Conservation (phyloP, 495 filamentous ascomycete species). For the Penicillium angulare region DNA sequence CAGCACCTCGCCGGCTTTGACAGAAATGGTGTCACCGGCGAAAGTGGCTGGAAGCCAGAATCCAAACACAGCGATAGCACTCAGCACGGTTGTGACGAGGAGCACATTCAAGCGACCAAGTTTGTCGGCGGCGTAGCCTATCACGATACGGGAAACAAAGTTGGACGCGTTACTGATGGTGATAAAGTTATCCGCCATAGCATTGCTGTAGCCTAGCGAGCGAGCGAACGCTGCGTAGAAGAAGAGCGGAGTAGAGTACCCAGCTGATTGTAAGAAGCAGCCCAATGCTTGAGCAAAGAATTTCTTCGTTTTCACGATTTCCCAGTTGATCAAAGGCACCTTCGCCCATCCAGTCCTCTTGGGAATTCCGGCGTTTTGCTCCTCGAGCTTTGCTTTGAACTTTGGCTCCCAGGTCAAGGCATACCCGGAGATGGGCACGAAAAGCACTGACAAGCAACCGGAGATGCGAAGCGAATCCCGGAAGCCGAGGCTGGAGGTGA, state of each 20-base stretch:
- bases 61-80: conserved; percentile 43
- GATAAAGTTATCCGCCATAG: conserved; percentile 45
- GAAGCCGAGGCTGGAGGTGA: conserved; percentile 50
- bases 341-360: conserved; percentile 19
- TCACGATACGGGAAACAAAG: conserved; percentile 47
- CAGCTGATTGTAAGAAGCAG: conserved; percentile 42
- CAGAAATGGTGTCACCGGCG: conserved; percentile 18
- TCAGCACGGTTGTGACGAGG: conserved; percentile 45
- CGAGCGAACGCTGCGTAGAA: conserved; percentile 44
- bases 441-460: conserved; percentile 41
- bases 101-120: conserved; percentile 56
- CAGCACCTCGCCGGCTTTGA: conserved; percentile 27
- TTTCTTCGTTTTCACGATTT: conserved; percentile 33
- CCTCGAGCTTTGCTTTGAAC: conserved; percentile 31
- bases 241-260: conserved; percentile 42
- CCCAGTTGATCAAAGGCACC: conserved; percentile 37
- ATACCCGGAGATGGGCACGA: conserved; percentile 46
- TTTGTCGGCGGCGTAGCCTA: conserved; percentile 48
- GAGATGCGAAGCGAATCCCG: conserved; percentile 52
- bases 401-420: conserved; percentile 43
- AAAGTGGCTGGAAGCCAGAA: conserved; percentile 48
- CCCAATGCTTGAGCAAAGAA: conserved; percentile 43
- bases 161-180: conserved; percentile 57
- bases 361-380: conserved; percentile 24
- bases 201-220: conserved; percentile 37